Evolutionary conservation across 805 yeast species (phyloP).

Genomic region (Danielia oregonensis): DNA sequence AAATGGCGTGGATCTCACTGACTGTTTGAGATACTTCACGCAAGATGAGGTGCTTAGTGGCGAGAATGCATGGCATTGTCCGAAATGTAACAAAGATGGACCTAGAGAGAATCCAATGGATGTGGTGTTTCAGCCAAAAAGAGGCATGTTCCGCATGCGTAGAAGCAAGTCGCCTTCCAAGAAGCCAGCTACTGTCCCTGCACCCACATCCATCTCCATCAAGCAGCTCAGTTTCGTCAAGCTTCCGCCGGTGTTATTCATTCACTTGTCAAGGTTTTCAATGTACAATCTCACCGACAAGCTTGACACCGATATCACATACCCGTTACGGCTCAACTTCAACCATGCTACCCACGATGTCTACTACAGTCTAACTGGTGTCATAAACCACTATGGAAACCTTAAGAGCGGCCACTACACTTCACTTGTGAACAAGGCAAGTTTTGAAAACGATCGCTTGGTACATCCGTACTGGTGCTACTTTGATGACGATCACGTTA

Average conservation of each 20-base stretch:
- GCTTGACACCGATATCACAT: slow-evolving; percentile 45
- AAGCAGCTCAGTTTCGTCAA: slow-evolving; percentile 27
- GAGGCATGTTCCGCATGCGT: slow-evolving; percentile 33
- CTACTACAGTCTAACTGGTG: slow-evolving; percentile 54
- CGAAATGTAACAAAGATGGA: slow-evolving; percentile 49
- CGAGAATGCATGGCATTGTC: slow-evolving; percentile 84
- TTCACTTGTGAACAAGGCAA: slow-evolving; percentile 52
- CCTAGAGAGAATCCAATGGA: slow-evolving; percentile 13
- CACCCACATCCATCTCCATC: slow-evolving; percentile 14
- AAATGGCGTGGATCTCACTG: slow-evolving; percentile 46
- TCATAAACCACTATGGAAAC: slow-evolving; percentile 70
- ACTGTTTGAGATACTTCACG: slow-evolving; percentile 60
- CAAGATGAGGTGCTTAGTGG: slow-evolving; percentile 64
- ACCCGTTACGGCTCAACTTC: slow-evolving; percentile 53
- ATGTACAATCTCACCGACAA: slow-evolving; percentile 53
- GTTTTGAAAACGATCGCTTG: slow-evolving; percentile 23
- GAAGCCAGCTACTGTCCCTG: slow-evolving; percentile 4
- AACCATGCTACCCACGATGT: slow-evolving; percentile 26
- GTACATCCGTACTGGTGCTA: slow-evolving; percentile 58
- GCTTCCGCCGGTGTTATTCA: slow-evolving; percentile 35
- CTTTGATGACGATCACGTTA: slow-evolving; percentile 68
- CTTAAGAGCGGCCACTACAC: slow-evolving; percentile 77
- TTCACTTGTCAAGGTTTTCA: slow-evolving; percentile 42
- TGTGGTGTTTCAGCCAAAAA: slow-evolving; percentile 33
- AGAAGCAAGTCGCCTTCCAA: slow-evolving; percentile 35